These are phyloP conservation scores for Phytophthora ramorum DNA, from an alignment of 352 stramenopile genomes.

Conservation along the genomic window DNA sequence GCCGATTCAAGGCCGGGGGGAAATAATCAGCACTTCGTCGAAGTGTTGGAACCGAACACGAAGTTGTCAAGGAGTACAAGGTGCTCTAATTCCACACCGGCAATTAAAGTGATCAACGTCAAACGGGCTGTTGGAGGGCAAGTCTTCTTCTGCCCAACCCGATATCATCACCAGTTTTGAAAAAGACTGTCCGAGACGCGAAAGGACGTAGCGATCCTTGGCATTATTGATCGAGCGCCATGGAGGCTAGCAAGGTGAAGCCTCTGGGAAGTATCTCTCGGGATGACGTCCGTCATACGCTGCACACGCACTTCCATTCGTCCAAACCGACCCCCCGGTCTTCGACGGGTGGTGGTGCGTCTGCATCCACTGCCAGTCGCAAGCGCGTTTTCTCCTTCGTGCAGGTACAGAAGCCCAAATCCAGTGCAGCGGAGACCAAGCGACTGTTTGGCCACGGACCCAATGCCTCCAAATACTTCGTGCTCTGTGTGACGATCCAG, in stretches of 20 bases:
- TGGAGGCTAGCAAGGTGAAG: constrained; percentile 36
- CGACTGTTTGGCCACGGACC: constrained; percentile 52
- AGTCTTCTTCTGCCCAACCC: too few relatives aligned
- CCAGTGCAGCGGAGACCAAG: constrained; percentile 52
- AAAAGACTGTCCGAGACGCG: neutral
- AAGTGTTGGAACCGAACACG: too few relatives aligned
- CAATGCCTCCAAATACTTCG: constrained; percentile 59
- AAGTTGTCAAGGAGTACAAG: too few relatives aligned
- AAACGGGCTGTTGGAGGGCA: too few relatives aligned
- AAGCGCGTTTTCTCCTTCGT: constrained; percentile 68
- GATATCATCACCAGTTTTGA: neutral
- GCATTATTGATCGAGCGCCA: neutral
- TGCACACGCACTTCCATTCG: constrained; percentile 74
- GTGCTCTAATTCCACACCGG: too few relatives aligned
- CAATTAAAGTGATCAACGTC: too few relatives aligned
- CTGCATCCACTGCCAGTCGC: constrained; percentile 15
- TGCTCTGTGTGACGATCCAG: constrained; percentile 70
- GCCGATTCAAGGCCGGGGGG: too few relatives aligned
- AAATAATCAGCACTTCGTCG: too few relatives aligned
- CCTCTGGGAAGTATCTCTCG: constrained; percentile 51
- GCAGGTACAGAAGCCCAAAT: constrained; percentile 72
- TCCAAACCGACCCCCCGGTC: constrained; percentile 37
- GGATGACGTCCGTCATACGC: constrained; percentile 67
- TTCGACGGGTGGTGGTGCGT: neutral
- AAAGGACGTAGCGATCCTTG: constrained; percentile 28